Base-by-base conservation (phyloP, 179 eudicot genomes). In the Beta lomatogona region DNA sequence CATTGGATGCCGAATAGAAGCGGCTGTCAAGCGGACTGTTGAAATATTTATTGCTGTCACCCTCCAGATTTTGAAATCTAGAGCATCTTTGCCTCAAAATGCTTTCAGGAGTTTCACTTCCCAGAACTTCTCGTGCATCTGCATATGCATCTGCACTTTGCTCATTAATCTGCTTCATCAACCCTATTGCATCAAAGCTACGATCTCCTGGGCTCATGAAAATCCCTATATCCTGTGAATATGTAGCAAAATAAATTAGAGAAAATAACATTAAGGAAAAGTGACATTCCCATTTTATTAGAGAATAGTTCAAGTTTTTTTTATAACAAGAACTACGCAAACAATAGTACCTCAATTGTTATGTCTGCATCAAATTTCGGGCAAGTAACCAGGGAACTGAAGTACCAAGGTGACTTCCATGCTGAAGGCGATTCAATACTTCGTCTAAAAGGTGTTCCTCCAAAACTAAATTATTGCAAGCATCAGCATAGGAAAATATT, bases 321-420 rank as follows among this genome's bases (percentile, higher is more conserved):
- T 28, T 36, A 36, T 36, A 36, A 3, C 45, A 8, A 45, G 41
- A 25, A 41, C 44, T 12, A 7, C 0, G 18, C n/a, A 69, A 41
- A 28, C 4, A 36, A 4, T 4, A 36, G 41, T 91, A 96, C 99
- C 97, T 94, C 97, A 66, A 94, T 87, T 70, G 91, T 91, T 57
- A 93, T 87, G 66, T 96, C 99, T 50, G 97, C 83, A 78, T 96
- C 97, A 78, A 92, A 86, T 84, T 91, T 91, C 61, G 93, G 91
- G 81, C 97, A 91, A 76, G 93, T 89, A 81, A 89, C 77, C 64
- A 91, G 85, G 63, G 92, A 86, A 87, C 90, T 95, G 44, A 92
- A 81, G 84, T 90, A 92, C 99, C 98, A 96, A 71, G 99, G 99
- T 44, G 99, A 96, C 82, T 91, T 96, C 97, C 96, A 96, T 57